Percentiles rank a stretch among this genome's conserved stretches.
phyloP scores from a whole-genome alignment of 192 early-diverging fungal species.

The Gigaspora rosea region DNA sequence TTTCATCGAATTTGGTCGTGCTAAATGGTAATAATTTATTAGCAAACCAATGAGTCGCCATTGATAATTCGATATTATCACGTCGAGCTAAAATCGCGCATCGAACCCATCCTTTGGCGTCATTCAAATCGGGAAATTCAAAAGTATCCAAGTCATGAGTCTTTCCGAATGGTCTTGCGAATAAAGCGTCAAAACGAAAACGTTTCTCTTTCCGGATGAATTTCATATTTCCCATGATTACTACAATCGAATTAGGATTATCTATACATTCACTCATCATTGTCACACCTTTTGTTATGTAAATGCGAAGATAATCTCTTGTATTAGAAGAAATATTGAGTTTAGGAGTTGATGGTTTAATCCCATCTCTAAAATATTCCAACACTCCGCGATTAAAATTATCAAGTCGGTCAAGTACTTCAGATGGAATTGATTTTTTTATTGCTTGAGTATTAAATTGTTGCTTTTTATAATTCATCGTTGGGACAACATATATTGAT shows the following conservation, averaged over 20 bases:
- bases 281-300: background rate
- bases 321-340: background rate
- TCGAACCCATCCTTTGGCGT: conserved; percentile 38
- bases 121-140: conserved; percentile 42
- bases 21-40: conserved; percentile 35
- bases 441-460: background rate
- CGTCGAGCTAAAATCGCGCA: conserved; percentile 37
- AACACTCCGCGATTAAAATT: background rate
- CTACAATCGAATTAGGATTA: background rate
- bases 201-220: background rate
- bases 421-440: background rate
- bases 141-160: conserved; percentile 42
- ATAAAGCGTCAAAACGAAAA: conserved; percentile 33
- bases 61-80: conserved; percentile 35
- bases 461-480: too few species aligned
- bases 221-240: conserved; percentile 14
- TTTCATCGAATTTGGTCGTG: conserved; percentile 27
- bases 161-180: conserved; percentile 44
- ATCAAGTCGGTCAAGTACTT: background rate
- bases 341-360: background rate
- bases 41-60: conserved; percentile 39
- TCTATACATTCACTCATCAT: background rate
- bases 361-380: background rate
- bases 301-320: conserved; percentile 11
- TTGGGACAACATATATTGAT: too few species aligned